A percentile compares a stretch with the other conserved stretches of the same genome.
phyloP scores from a whole-genome alignment of 495 filamentous ascomycete genomes.

The Thozetella sp. region DNA sequence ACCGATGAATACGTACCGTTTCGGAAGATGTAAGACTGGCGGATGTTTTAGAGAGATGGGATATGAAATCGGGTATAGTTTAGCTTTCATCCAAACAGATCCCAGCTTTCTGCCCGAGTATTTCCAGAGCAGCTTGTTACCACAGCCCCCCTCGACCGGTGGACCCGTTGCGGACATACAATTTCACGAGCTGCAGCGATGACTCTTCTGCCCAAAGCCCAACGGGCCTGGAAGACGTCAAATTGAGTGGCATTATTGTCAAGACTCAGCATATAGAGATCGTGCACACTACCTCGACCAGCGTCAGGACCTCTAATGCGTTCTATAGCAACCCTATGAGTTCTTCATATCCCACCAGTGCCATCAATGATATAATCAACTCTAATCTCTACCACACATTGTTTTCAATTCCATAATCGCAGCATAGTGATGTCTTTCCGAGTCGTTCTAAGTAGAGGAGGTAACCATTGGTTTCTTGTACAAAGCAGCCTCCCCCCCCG shows the following conservation, averaged over 20 bases:
- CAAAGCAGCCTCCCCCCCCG: too few species aligned
- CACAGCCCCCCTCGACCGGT: not conserved
- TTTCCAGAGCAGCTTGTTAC: not conserved
- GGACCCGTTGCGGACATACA: not conserved
- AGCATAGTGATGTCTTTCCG: too few species aligned
- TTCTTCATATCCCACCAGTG: not conserved
- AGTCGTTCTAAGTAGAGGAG: too few species aligned
- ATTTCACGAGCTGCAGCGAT: not conserved
- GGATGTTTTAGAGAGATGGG: too few species aligned
- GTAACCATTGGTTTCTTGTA: too few species aligned
- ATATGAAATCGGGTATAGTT: too few species aligned
- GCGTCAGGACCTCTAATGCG: not conserved
- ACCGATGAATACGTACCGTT: too few species aligned
- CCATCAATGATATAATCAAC: not conserved
- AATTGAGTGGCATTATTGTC: not conserved
- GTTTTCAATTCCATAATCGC: too few species aligned
- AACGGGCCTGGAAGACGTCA: not conserved
- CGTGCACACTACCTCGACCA: not conserved
- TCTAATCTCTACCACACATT: not conserved
- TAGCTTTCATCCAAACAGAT: too few species aligned
- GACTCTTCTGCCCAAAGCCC: not conserved
- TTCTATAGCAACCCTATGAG: not conserved
- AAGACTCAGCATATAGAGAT: not conserved
- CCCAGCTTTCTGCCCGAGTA: not conserved
- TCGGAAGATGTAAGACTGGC: too few species aligned